phyloP scores from a whole-genome alignment of 2,329 filamentous ascomycete species.

The Onygenales sp. region DNA sequence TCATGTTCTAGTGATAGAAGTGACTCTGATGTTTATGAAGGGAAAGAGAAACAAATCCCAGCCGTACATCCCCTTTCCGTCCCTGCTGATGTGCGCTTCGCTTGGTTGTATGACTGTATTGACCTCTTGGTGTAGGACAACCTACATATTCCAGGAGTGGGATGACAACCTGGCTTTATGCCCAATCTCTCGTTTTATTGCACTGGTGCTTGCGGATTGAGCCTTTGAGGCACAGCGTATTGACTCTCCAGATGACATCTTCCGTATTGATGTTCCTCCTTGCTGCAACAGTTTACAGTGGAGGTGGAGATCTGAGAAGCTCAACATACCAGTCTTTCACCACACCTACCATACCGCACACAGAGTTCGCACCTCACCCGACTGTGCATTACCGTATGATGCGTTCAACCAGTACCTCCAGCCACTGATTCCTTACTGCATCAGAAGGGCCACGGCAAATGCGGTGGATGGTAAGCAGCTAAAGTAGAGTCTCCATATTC shows the following conservation, averaged over 20 bases:
- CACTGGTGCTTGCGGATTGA: not conserved
- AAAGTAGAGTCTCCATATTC: too few species aligned
- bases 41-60: constrained; percentile 4
- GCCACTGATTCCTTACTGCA: not conserved
- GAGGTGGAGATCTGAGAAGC: constrained; percentile 1
- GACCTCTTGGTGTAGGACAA: not conserved
- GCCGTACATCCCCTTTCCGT: not conserved
- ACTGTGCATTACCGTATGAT: constrained; percentile 1
- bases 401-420: constrained; percentile 6
- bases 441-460: constrained; percentile 12
- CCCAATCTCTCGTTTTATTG: constrained; percentile 2
- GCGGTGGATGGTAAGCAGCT: constrained; percentile 12
- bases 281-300: constrained; percentile 1
- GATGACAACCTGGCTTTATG: not conserved
- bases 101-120: not conserved
- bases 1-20: constrained; percentile 1
- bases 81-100: too few species aligned
- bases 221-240: not conserved
- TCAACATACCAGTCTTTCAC: not conserved
- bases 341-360: not conserved
- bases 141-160: not conserved
- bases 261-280: not conserved
- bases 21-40: constrained; percentile 1
- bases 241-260: not conserved
- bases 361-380: not conserved